phyloP scores from a whole-genome alignment of 768 basidiomycete species.

The Stropharia rugosoannulata region DNA sequence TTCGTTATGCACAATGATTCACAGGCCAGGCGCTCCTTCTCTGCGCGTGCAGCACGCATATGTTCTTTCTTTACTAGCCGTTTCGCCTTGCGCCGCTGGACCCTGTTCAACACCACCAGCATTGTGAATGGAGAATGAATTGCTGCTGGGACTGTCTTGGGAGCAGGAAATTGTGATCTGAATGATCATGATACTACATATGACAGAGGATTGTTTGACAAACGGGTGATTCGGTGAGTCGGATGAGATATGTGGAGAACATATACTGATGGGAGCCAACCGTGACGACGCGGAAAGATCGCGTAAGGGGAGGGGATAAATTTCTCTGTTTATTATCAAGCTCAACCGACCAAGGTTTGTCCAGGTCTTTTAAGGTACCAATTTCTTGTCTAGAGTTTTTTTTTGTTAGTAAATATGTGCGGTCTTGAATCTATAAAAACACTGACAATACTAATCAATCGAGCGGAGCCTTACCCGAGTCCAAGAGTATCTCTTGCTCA shows the following conservation, averaged over 20 bases:
- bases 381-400: constrained; percentile 39
- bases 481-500: constrained; percentile 85
- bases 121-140: constrained; percentile 46
- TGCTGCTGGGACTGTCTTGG: neutral
- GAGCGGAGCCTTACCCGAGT: no score
- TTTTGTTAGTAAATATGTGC: neutral
- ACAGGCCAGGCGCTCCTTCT: constrained; percentile 14
- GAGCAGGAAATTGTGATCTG: neutral
- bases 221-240: no score
- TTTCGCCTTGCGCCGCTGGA: constrained; percentile 11
- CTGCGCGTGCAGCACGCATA: constrained; percentile 4
- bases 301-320: neutral
- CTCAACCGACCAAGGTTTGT: constrained; percentile 60
- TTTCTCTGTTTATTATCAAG: constrained; percentile 18
- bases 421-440: constrained; percentile 1
- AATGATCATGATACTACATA: no score
- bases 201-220: no score
- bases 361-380: constrained; percentile 72
- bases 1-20: neutral
- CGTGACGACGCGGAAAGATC: no score
- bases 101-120: constrained; percentile 17
- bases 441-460: constrained; percentile 67
- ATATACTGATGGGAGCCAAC: no score
- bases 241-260: no score
- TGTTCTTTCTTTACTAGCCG: constrained; percentile 11